These are phyloP conservation scores for Dactylellina parvicollis DNA, from an alignment of 2,329 filamentous ascomycete genomes.

Conservation along the genomic window DNA sequence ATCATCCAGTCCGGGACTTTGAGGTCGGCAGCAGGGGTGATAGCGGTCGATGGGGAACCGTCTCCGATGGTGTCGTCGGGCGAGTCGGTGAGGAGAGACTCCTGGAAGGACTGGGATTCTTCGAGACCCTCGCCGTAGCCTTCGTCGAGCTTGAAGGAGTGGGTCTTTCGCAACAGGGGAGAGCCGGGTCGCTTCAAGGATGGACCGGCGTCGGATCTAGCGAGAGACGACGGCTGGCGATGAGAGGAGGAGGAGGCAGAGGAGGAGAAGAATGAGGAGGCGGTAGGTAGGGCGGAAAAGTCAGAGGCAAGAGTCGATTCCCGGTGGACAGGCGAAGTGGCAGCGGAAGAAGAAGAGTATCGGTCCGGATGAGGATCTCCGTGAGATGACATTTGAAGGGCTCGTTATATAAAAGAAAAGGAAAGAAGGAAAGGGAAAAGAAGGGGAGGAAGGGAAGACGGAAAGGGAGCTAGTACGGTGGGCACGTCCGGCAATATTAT, in stretches of 20 bases:
- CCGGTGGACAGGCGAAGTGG: slow-evolving; percentile 9
- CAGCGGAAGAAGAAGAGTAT: slow-evolving; percentile 19
- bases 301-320: neutral
- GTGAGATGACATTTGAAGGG: slow-evolving; percentile 52
- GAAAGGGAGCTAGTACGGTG: slow-evolving; percentile 3
- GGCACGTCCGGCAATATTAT: slow-evolving; percentile 3
- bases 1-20: slow-evolving; percentile 68
- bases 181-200: slow-evolving; percentile 44
- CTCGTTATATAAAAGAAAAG: neutral
- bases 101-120: slow-evolving; percentile 43
- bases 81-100: slow-evolving; percentile 59
- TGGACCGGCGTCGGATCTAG: slow-evolving; percentile 26
- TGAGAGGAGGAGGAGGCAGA: too few relatives aligned
- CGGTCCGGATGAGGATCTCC: slow-evolving; percentile 46
- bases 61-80: slow-evolving; percentile 60
- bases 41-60: slow-evolving; percentile 53
- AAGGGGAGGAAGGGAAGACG: slow-evolving; percentile 10
- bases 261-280: slow-evolving; percentile 25
- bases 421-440: slow-evolving; percentile 6
- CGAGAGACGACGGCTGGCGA: slow-evolving; percentile 4
- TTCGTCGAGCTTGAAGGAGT: slow-evolving; percentile 51
- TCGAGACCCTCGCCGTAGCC: slow-evolving; percentile 51
- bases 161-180: slow-evolving; percentile 44
- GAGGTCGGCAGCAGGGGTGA: slow-evolving; percentile 61
- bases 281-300: slow-evolving; percentile 7